Base-by-base conservation (phyloP, 2,329 filamentous ascomycete species). In the Cladosporium sp. region DNA sequence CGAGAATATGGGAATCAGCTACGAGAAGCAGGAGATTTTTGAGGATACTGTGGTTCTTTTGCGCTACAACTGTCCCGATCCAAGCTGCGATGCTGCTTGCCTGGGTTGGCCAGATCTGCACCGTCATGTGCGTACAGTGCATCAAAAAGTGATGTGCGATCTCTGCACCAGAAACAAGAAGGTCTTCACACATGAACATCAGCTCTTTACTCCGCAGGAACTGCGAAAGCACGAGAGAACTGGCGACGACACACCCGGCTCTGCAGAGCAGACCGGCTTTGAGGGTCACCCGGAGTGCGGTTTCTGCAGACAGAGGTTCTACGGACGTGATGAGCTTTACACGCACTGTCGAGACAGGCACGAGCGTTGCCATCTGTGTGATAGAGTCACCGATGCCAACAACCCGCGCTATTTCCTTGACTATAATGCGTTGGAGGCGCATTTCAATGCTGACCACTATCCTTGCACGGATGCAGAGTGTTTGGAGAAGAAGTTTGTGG, bases 121-220 rank as follows among this genome's bases (percentile, higher is more conserved):
- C 71, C 80, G 86, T 40, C 89, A 99, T 78, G 93, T 97, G 57
- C 89, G 88, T 69, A 84, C 79, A 53, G 83, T 82, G 58, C 94
- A 99, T 76, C 81, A 87, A 62, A 96, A 93, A 76, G 87, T 89
- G 70, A 92, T 95, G 87, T 95, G 84, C 73, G 91, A 96, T 72
- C 80, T 96, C 10, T 97, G 92, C 74, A 89, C 92, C 6, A 81
- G 91, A 60, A 92, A 97, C 78, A 99, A 99, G 76, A 97, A 96
- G 70, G 91, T 97, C 34, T 99, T 99, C 67, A 97, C 94, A 1
- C 94, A 99, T 74, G 94, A 99, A 74, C 94, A 99, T 71, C 90
- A 95, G 62, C 81, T 99, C 1, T 97, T 97, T 72, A 88, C 89
- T 0, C 82, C 85, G 61, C 83, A 86, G 62, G 90, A 93, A 65